phyloP scores from a whole-genome alignment of 192 early-diverging fungal species.

The Backusella australiensis region DNA sequence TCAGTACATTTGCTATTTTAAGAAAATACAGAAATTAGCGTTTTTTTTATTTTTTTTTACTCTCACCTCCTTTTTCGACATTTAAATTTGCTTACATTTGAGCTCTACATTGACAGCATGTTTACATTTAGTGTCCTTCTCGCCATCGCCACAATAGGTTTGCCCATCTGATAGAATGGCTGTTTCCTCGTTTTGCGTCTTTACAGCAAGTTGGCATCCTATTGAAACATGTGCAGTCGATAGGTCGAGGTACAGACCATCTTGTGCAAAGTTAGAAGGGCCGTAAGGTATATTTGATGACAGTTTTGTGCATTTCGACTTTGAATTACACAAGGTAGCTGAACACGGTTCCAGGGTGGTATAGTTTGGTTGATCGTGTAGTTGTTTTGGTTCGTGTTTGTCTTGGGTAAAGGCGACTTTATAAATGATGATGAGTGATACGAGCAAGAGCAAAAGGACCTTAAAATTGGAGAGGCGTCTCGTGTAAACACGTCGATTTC shows the following conservation, averaged over 20 bases:
- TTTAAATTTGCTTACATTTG: conserved; percentile 8
- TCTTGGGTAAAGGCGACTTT: neutral
- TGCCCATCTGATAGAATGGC: neutral
- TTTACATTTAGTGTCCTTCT: neutral
- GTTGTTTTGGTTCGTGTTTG: neutral
- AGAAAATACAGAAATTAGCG: neutral
- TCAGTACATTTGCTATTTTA: conserved; percentile 1
- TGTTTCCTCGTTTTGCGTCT: conserved; percentile 9
- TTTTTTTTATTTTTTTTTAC: neutral
- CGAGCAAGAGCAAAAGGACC: neutral
- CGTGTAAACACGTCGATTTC: neutral
- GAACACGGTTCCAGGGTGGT: neutral
- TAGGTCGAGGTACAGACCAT: conserved; percentile 20
- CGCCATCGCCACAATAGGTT: neutral
- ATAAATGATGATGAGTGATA: neutral
- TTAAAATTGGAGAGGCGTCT: neutral
- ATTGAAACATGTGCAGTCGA: conserved; percentile 15
- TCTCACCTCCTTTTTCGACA: neutral
- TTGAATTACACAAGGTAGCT: conserved; percentile 23
- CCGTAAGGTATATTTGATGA: conserved; percentile 6
- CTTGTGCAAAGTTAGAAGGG: conserved; percentile 7
- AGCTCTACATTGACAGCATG: conserved; percentile 4
- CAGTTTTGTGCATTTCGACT: conserved; percentile 14
- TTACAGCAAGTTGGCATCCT: conserved; percentile 12
- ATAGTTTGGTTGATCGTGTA: conserved; percentile 20